These are phyloP conservation scores for Ochetophila trinervis DNA, from an alignment of 306 rosid genomes.

Conservation along the genomic window DNA sequence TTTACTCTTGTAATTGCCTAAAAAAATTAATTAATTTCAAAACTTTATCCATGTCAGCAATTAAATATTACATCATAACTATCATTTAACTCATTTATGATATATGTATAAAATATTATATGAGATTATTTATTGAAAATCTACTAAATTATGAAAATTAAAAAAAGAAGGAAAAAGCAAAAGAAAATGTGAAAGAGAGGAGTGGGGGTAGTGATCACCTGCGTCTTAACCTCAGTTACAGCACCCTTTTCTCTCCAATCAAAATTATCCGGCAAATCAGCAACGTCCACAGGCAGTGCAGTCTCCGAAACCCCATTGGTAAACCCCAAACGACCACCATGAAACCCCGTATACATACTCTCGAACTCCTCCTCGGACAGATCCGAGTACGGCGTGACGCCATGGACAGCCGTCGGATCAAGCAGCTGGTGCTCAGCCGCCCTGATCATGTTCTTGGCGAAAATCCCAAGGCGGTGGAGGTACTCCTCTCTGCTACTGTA, in stretches of 20 bases:
- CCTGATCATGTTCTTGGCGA: conserved; percentile 54
- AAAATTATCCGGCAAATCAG: conserved; percentile 66
- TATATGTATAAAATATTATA: too few species aligned
- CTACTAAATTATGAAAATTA: too few species aligned
- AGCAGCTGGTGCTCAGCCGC: conserved; percentile 74
- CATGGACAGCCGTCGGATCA: conserved; percentile 83
- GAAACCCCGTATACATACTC: conserved; percentile 50
- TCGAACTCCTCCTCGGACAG: conserved; percentile 66
- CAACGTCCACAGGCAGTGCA: conserved; percentile 32
- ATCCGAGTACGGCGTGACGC: conserved; percentile 81
- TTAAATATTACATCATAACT: too few species aligned
- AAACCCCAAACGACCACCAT: conserved; percentile 30
- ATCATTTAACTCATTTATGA: too few species aligned
- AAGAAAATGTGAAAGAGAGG: too few species aligned
- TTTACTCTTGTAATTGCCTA: too few species aligned
- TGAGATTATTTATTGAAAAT: too few species aligned
- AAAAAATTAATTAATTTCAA: too few species aligned
- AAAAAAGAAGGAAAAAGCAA: too few species aligned
- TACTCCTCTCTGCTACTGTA: conserved; percentile 70
- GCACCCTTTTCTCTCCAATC: conserved; percentile 96
- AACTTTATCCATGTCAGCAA: too few species aligned
- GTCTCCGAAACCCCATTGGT: conserved; percentile 6
- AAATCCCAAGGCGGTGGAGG: conserved; percentile 62
- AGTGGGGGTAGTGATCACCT: conserved; percentile 38
- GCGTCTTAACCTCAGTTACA: conserved; percentile 79